These are phyloP conservation scores for Backusella circina DNA, from an alignment of 192 early-diverging fungal species.

Conservation along the genomic window DNA sequence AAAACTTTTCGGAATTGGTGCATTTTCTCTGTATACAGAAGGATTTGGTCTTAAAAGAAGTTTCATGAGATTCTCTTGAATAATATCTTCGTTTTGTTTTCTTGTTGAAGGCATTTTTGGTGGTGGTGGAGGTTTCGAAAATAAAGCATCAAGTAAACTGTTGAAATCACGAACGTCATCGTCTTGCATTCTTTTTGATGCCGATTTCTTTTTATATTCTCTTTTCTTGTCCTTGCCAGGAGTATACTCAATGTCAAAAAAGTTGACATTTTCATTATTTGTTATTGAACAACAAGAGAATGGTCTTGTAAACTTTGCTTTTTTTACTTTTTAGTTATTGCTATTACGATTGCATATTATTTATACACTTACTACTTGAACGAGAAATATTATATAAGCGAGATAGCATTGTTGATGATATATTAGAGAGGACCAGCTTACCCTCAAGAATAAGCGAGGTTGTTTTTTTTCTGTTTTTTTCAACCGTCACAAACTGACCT, in stretches of 20 bases:
- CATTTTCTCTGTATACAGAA: constrained; percentile 1
- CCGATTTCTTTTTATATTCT: background rate
- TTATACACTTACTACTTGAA: background rate
- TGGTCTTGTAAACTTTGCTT: background rate
- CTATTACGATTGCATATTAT: background rate
- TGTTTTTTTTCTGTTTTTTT: background rate
- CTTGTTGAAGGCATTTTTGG: background rate
- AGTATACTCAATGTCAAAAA: background rate
- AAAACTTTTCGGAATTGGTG: constrained; percentile 12
- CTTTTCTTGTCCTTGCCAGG: background rate
- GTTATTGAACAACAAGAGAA: background rate
- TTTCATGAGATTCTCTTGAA: background rate
- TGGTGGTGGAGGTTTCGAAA: background rate
- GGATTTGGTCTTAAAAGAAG: background rate
- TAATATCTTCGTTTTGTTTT: background rate
- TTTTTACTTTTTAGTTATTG: background rate
- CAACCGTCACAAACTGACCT: background rate
- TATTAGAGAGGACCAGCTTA: background rate
- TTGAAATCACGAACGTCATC: background rate
- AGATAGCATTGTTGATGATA: background rate
- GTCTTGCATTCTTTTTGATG: background rate
- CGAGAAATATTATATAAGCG: background rate
- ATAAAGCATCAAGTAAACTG: constrained; percentile 1
- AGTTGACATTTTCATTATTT: background rate
- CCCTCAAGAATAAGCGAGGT: background rate